Evolutionary conservation across 2,329 filamentous ascomycete species (phyloP), one percentile per base, ranked within the genome.

Genomic region (Verticillium tricorpus): DNA sequence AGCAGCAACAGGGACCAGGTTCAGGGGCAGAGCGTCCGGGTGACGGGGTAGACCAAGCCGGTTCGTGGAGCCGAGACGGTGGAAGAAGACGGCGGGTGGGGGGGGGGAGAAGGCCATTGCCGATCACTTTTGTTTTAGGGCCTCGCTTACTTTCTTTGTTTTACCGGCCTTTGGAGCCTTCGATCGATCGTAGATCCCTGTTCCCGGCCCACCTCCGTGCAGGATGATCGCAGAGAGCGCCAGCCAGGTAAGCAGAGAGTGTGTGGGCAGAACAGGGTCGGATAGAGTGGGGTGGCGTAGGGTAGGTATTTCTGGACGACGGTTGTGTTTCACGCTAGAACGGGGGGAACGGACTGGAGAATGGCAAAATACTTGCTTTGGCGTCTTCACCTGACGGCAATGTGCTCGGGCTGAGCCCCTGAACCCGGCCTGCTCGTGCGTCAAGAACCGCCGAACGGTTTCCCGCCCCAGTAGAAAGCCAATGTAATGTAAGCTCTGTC

Each of bases 11-110:
- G 9, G 5, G 45, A 50, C 45, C 45, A 22, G 45, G 45, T 25
- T 25, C 45, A 50, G 45, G 45, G 45, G n/a, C 45, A n/a, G 11
- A 22, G n/a, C 19, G 45, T 50, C 9, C 34, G 34, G 34, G 34
- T 35, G 34, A 35, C 9, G 34, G 34, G 5, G 34, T 35, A 35
- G 34, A 35, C 34, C 6, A 35, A n/a, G 40, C 17, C 22, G 3
- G 62, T 60, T 4, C 56, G 37, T 15, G 63, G 63, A n/a, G 61
- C 55, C 2, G 63, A 61, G 2, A 4, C 9, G 34, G 34, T 35
- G 34, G 34, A 35, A 35, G 34, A 35, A 9, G 9, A 35, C 1
- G 40, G 9, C 22, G 3, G 62, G 57, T 2, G 45, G 37, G 12
- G 63, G 63, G 12, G 58, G 52, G 2, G 63, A 59, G 2, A 3